Evolutionary conservation across 495 filamentous ascomycete species (phyloP), one percentile per base, ranked within the genome.

Genomic region (Aspergillus diversus): DNA sequence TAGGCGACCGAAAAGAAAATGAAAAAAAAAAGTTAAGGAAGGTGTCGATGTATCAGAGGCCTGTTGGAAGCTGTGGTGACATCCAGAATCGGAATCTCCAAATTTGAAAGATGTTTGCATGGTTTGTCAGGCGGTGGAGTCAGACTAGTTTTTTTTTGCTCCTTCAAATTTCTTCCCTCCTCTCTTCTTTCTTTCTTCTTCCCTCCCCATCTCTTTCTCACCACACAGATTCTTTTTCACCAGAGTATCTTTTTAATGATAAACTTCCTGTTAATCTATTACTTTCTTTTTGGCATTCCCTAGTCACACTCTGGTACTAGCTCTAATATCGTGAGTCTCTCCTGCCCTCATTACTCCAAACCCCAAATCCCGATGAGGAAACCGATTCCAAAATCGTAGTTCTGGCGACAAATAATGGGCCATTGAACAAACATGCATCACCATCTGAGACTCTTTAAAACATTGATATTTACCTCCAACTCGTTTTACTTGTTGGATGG

Each of bases 381-480:
- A 84, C 59, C 69, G 73, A 78, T 81, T 74, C 77, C 77, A 76
- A 80, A 83, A 76, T 80, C 77, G 80, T 80, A 81, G 84, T 84
- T 86, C 79, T 74, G 87, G 93, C 85, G 89, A 97, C 84, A 77
- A 80, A 75, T 61, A 67, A 87, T 93, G 94, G 93, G 90, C 92
- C 91, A 81, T 81, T 62, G 80, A 89, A 91, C 95, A 89, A 27
- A 96, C 93, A 98, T 98, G 94, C 94, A 98, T 88, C 89, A 98
- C 94, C 94, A 97, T 97, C 94, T 98, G 94, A 98, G 66, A 64
- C 59, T 63, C 63, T 57, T 68, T 59, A 59, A 69, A 73, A 64
- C 8, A 42, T 55, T 13, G 35, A n/a, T 63, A 9, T 43, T 43
- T 33, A 50, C 37, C 56, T 60, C 39, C 17, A 33, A 4, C 21